phyloP scores from a whole-genome alignment of 2,329 filamentous ascomycete genomes.

The Remersonia thermophila region DNA sequence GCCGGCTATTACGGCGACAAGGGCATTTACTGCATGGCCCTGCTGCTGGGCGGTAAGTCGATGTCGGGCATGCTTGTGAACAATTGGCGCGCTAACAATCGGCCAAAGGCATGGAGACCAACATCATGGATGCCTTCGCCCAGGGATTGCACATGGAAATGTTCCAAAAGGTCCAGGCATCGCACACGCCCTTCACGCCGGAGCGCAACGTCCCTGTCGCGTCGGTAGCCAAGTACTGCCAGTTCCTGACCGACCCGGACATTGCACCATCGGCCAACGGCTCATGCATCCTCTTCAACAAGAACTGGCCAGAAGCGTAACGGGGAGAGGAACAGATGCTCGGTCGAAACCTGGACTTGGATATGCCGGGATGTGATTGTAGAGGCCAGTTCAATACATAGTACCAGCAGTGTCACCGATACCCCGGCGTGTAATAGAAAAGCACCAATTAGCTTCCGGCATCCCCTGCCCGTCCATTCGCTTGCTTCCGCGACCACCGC shows the following conservation, averaged over 20 bases:
- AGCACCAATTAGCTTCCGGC: too few species aligned
- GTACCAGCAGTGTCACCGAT: too few species aligned
- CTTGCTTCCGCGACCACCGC: too few species aligned
- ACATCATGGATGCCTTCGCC: constrained; percentile 35
- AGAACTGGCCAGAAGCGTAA: constrained; percentile 26
- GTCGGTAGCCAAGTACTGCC: constrained; percentile 29
- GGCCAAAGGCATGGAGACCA: constrained; percentile 34
- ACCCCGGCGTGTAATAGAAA: too few species aligned
- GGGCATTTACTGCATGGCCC: constrained; percentile 39
- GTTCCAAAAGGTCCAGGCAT: constrained; percentile 18
- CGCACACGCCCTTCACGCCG: constrained; percentile 20
- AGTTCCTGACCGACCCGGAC: constrained; percentile 25
- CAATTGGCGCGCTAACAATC: too few species aligned
- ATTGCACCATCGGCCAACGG: constrained; percentile 24
- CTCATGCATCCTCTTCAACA: constrained; percentile 22
- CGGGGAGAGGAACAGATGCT: too few species aligned
- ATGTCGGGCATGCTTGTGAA: too few species aligned
- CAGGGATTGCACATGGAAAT: constrained; percentile 23
- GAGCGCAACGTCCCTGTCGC: constrained; percentile 21
- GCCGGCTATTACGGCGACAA: constrained; percentile 41
- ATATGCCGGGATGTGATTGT: too few species aligned
- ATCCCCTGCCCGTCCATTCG: too few species aligned
- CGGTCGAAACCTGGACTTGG: too few species aligned
- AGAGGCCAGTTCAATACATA: too few species aligned
- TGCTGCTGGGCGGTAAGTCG: constrained; percentile 35